Percentiles rank a stretch among this genome's conserved stretches.
Evolutionary conservation across 306 rosid genomes (phyloP).

Genomic region (Dicorynia guianensis): DNA sequence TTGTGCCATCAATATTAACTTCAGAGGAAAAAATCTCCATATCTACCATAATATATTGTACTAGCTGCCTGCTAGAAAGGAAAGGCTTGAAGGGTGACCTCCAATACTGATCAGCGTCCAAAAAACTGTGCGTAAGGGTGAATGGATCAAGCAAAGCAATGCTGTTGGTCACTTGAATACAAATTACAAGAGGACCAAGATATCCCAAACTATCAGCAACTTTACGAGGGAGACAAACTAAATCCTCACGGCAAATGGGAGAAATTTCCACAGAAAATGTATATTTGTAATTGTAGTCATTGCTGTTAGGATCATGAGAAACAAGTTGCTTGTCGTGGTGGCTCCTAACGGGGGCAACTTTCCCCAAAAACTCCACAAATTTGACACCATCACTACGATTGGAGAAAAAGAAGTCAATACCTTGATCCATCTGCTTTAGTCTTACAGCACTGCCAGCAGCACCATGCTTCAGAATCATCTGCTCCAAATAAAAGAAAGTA

Average conservation of each 20-base stretch:
- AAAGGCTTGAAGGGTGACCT: conserved; percentile 64
- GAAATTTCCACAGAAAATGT: conserved; percentile 77
- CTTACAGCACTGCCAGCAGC: conserved; percentile 5
- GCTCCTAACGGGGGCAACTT: conserved; percentile 57
- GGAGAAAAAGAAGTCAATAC: conserved; percentile 75
- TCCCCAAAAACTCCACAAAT: conserved; percentile 72
- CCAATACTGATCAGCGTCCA: conserved; percentile 83
- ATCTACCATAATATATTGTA: conserved; percentile 75
- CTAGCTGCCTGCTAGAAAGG: conserved; percentile 70
- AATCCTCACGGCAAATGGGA: conserved; percentile 78
- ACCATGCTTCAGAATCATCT: too few species aligned
- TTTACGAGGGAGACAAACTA: conserved; percentile 73
- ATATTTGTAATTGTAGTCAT: conserved; percentile 60
- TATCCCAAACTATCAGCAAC: conserved; percentile 68
- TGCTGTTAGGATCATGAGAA: conserved; percentile 76
- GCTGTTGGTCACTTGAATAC: conserved; percentile 71
- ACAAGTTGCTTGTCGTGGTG: conserved; percentile 69
- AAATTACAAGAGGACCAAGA: conserved; percentile 75
- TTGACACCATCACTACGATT: conserved; percentile 70
- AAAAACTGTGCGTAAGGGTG: conserved; percentile 64
- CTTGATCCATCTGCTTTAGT: conserved; percentile 65
- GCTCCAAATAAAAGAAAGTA: conserved; percentile 38
- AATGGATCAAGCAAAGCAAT: conserved; percentile 77
- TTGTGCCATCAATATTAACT: conserved; percentile 61
- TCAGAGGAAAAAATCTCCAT: conserved; percentile 59